Percentiles rank a stretch among this genome's conserved stretches.
Conservation (phyloP, 1,284 basidiomycete genomes). For the Apiotrichum mycotoxinovorans region DNA sequence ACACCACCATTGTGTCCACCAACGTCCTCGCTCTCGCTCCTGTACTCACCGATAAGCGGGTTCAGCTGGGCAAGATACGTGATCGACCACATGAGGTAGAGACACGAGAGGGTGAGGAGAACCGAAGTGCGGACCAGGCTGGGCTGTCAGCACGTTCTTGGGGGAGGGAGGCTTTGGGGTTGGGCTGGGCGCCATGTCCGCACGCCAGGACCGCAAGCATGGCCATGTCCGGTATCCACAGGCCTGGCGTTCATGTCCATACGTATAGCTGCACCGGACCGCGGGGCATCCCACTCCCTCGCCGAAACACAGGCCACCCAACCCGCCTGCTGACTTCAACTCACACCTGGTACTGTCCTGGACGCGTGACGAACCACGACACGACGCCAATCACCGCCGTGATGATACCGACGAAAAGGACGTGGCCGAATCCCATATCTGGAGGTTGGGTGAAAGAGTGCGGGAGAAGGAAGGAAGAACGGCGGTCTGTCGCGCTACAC, state of each 20-base stretch:
- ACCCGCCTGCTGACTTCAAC: slow-evolving; percentile 45
- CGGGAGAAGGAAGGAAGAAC: neutral
- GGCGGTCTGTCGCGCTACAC: neutral
- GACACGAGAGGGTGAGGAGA: slow-evolving; percentile 70
- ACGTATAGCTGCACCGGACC: neutral
- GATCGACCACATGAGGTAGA: slow-evolving; percentile 92
- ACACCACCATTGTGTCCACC: no score
- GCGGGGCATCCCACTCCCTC: no score
- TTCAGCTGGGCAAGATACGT: slow-evolving; percentile 88
- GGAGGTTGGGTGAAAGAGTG: neutral
- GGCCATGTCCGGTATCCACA: no score
- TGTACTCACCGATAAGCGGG: slow-evolving; percentile 69
- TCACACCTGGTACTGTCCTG: slow-evolving; percentile 83
- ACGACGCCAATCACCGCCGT: slow-evolving; percentile 59
- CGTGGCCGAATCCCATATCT: slow-evolving; percentile 42
- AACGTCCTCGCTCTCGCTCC: neutral
- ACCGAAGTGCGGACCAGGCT: slow-evolving; percentile 77
- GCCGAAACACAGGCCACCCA: neutral
- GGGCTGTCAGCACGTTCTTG: neutral
- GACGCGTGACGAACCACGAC: slow-evolving; percentile 68
- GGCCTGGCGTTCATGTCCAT: neutral
- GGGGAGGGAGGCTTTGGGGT: neutral
- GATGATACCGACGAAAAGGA: slow-evolving; percentile 42
- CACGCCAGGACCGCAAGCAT: no score
- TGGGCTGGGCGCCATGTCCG: neutral